Percentiles rank a stretch among this genome's conserved stretches.
phyloP scores from a whole-genome alignment of 108 stramenopile species.

The Cylindrotheca fusiformis region DNA sequence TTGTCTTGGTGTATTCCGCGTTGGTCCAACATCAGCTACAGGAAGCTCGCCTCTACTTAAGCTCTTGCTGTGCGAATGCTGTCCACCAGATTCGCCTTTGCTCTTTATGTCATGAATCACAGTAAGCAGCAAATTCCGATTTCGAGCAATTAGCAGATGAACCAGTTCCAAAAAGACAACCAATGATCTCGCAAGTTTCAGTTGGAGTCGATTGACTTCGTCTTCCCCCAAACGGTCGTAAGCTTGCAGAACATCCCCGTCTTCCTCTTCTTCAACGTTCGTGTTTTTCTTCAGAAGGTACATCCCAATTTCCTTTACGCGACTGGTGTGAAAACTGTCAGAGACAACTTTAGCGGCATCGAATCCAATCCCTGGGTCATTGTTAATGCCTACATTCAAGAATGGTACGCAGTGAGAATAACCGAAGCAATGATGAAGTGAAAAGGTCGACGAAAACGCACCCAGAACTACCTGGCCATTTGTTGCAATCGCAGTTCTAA shows the following conservation, averaged over 20 bases:
- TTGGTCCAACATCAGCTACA: background rate
- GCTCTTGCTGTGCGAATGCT: slow-evolving; percentile 7
- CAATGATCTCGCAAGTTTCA: slow-evolving; percentile 68
- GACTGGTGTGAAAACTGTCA: slow-evolving; percentile 82
- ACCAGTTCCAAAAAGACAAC: slow-evolving; percentile 84
- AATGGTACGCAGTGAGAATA: background rate
- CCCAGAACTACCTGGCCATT: slow-evolving; percentile 76
- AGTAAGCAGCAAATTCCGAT: slow-evolving; percentile 72
- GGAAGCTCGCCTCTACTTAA: slow-evolving; percentile 1
- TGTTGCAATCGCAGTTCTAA: slow-evolving; percentile 80
- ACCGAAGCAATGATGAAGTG: background rate
- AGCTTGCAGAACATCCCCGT: slow-evolving; percentile 36
- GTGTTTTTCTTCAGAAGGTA: slow-evolving; percentile 53
- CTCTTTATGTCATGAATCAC: slow-evolving; percentile 62
- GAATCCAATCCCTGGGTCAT: slow-evolving; percentile 78
- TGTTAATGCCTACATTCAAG: slow-evolving; percentile 28
- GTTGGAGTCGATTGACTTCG: slow-evolving; percentile 64
- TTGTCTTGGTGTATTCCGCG: background rate
- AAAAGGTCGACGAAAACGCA: slow-evolving; percentile 12
- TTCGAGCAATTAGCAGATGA: slow-evolving; percentile 78
- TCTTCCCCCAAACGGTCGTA: slow-evolving; percentile 65
- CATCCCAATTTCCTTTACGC: slow-evolving; percentile 81
- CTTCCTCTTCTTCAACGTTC: slow-evolving; percentile 38
- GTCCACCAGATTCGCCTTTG: slow-evolving; percentile 18
- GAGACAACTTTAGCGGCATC: slow-evolving; percentile 80